Evolutionary conservation across 306 rosid species (phyloP).

Genomic region (Leucaena leucocephala): DNA sequence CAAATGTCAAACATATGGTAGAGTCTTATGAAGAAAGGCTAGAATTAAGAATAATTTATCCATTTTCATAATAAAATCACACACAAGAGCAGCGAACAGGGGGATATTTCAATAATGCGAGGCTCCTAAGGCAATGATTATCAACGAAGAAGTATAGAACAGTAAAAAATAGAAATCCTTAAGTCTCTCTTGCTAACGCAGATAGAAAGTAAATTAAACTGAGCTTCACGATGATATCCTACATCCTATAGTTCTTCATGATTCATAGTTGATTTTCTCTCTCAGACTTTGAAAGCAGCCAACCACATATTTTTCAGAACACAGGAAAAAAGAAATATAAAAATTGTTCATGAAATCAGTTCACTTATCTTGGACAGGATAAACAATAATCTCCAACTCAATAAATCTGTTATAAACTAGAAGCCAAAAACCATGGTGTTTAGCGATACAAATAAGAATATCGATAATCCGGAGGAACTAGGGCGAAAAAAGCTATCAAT

Average conservation of each 20-base stretch:
- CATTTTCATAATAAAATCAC: background rate
- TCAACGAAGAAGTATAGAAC: background rate
- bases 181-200: background rate
- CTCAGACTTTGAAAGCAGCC: background rate
- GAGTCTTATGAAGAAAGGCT: background rate
- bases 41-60: background rate
- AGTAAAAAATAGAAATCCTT: background rate
- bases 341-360: background rate
- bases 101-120: background rate
- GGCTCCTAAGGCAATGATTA: background rate
- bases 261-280: conserved; percentile 11
- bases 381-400: conserved; percentile 13
- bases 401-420: background rate
- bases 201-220: background rate
- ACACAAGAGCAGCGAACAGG: background rate
- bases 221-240: background rate
- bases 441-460: background rate
- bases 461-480: conserved; percentile 13
- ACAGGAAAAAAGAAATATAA: background rate
- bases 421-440: background rate
- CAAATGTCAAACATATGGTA: background rate
- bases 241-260: conserved; percentile 17
- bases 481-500: conserved; percentile 27
- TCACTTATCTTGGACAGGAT: background rate
- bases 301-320: background rate